phyloP scores from a whole-genome alignment of 306 rosid genomes.

The Trifolium fragiferum region DNA sequence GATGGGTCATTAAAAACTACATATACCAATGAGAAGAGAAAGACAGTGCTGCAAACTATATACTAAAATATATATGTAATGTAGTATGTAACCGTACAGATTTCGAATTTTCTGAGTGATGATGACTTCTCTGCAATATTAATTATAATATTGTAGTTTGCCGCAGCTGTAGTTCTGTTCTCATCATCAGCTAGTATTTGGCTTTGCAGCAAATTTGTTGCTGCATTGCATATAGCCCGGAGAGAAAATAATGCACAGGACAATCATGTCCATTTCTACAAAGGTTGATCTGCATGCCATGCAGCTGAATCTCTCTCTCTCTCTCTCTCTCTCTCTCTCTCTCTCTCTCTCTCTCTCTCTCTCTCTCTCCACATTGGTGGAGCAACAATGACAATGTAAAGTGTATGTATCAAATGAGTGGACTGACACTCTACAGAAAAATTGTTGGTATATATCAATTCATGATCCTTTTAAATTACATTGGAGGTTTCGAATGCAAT shows the following conservation, averaged over 20 bases:
- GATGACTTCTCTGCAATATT: constrained; percentile 25
- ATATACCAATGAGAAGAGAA: not conserved
- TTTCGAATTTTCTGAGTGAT: constrained; percentile 41
- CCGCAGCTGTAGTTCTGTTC: not conserved
- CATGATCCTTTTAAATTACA: too few species aligned
- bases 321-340: too few species aligned
- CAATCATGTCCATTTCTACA: not conserved
- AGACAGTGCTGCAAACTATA: not conserved
- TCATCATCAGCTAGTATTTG: constrained; percentile 20
- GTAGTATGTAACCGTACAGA: constrained; percentile 33
- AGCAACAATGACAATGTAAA: too few species aligned
- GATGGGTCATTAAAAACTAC: constrained; percentile 34
- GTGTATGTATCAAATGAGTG: too few species aligned
- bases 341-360: too few species aligned
- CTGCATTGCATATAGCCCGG: not conserved
- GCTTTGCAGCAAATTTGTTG: not conserved
- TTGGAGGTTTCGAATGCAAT: too few species aligned
- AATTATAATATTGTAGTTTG: not conserved
- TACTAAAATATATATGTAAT: not conserved
- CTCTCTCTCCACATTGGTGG: too few species aligned
- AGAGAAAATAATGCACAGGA: constrained; percentile 2
- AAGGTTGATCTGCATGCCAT: not conserved
- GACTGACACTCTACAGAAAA: too few species aligned
- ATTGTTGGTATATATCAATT: too few species aligned
- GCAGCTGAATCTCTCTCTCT: not conserved